These are phyloP conservation scores for Trametes cingulata DNA, from an alignment of 768 basidiomycete genomes.

Conservation along the genomic window DNA sequence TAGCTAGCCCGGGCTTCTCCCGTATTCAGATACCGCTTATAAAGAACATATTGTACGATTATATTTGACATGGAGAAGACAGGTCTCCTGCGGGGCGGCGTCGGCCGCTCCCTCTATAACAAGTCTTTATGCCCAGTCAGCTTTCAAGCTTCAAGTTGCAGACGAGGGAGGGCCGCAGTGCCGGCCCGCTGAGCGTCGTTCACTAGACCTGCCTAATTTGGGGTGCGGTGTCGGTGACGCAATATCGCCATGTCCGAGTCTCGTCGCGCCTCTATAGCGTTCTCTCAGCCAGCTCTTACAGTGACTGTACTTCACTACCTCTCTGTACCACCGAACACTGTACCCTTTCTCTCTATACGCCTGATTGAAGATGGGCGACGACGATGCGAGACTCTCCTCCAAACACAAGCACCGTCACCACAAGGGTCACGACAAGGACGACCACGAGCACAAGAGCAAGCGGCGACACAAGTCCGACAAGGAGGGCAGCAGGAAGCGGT, in stretches of 20 bases:
- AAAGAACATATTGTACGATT: too few species aligned
- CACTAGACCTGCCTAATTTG: slow-evolving; percentile 9
- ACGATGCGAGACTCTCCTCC: slow-evolving; percentile 27
- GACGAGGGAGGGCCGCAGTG: neutral
- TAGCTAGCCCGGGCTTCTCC: too few species aligned
- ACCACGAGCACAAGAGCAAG: slow-evolving; percentile 48
- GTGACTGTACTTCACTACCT: neutral
- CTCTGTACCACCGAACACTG: neutral
- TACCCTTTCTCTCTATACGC: neutral
- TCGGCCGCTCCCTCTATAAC: too few species aligned
- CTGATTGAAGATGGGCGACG: slow-evolving; percentile 20
- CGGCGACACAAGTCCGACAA: slow-evolving; percentile 56
- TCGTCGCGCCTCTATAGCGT: too few species aligned
- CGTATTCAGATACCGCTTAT: too few species aligned
- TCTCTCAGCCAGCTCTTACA: neutral
- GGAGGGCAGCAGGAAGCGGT: slow-evolving; percentile 36
- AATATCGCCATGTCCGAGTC: neutral
- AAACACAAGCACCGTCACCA: slow-evolving; percentile 39
- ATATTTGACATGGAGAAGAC: too few species aligned
- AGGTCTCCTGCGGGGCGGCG: too few species aligned
- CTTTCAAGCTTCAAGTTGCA: too few species aligned
- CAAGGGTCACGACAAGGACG: slow-evolving; percentile 42
- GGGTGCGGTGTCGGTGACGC: slow-evolving; percentile 10
- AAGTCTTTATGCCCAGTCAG: too few species aligned
- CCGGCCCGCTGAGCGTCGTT: neutral